Evolutionary conservation across 345 rosid genomes (phyloP), one percentile per base, ranked within the genome.

Genomic region (Aethionema arabicum): DNA sequence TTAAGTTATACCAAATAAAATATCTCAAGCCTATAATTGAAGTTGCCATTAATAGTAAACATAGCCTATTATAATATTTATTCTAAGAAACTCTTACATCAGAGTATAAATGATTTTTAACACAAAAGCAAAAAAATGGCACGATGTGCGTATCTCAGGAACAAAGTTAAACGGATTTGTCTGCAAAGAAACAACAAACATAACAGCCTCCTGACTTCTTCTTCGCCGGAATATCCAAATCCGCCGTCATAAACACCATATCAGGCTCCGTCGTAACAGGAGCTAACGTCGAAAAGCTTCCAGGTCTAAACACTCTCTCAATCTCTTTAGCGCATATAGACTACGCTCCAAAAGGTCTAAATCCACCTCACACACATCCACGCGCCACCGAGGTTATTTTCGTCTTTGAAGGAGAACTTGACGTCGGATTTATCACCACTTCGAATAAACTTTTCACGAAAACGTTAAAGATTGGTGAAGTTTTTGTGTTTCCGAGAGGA

Each of bases 331-430:
- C 91, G 0, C 81, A 86, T 51, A 66, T 83, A 29, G 91, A 85
- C 72, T 81, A 76, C 32, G 69, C 61, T 0, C 66, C 88, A 0
- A 83, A 77, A 2, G 91, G 91, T 48, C 61, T 80, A 21, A 82
- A 82, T 76, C 88, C 84, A 0, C 91, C 86, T 1, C 88, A 83
- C 74, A 83, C 84, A 14, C 88, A 85, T 69, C 88, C 88, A 21
- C 83, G 88, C 0, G 91, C 84, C 59, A 85, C 88, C 0, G 88
- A 85, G 54, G 63, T 85, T n/a, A 66, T 79, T 15, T 85, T 65
- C 59, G 80, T 83, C 45, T 73, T 83, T 4, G 78, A 80, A n/a
- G 91, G 91, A 15, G 80, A 79, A 52, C 63, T 85, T 13, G 80
- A 79, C 14, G 91, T 83, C 2, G 91, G 84, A 4, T 85, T 85